These are phyloP conservation scores for Penicillium herquei DNA, from an alignment of 495 filamentous ascomycete species.

Conservation along the genomic window DNA sequence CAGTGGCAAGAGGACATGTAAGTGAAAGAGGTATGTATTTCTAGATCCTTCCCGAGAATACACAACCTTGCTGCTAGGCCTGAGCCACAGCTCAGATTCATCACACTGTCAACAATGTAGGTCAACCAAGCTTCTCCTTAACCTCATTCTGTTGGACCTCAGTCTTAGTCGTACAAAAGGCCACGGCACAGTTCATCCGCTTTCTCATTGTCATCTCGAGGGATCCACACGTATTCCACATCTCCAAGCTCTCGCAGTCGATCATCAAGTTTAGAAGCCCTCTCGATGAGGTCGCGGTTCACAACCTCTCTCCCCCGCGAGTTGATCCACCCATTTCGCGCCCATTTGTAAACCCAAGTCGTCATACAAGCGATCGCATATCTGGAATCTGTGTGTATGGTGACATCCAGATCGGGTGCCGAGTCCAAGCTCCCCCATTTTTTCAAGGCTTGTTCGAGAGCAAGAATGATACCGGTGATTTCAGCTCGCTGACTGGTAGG, in stretches of 20 bases:
- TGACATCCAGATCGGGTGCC: neutral
- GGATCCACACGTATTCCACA: neutral
- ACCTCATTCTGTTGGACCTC: too few species aligned
- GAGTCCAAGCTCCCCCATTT: neutral
- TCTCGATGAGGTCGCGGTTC: neutral
- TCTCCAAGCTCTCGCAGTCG: neutral
- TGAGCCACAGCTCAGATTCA: too few species aligned
- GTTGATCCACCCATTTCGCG: neutral
- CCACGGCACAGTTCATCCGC: slow-evolving; percentile 4
- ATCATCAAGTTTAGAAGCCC: neutral
- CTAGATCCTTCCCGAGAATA: too few species aligned
- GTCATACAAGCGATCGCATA: neutral
- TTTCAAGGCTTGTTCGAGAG: slow-evolving; percentile 27
- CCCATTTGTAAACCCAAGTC: neutral
- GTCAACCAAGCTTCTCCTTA: too few species aligned
- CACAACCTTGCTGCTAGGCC: too few species aligned
- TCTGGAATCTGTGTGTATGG: neutral
- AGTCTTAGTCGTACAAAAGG: too few species aligned
- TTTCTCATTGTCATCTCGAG: neutral
- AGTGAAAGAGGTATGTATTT: too few species aligned
- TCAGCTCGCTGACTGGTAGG: slow-evolving; percentile 44
- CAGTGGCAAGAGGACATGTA: too few species aligned
- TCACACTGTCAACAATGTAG: too few species aligned
- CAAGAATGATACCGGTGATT: slow-evolving; percentile 37
- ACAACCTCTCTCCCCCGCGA: neutral